Conservation (phyloP, 371 early-diverging fungal species). For the Saksenaea oblongispora region DNA sequence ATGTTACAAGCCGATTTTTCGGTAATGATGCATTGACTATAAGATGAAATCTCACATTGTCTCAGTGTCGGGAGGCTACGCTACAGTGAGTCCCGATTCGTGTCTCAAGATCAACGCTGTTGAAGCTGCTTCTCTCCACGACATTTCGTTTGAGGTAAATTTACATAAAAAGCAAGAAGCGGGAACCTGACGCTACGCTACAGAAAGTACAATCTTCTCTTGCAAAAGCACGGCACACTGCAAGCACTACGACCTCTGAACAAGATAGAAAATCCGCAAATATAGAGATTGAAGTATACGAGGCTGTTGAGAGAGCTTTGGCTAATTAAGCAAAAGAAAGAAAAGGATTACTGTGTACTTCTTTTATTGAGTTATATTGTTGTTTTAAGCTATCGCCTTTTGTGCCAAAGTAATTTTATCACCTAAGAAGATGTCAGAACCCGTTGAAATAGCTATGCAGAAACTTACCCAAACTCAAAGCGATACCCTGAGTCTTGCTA, state of each 20-base stretch:
- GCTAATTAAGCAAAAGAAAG: neutral
- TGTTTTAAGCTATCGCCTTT: conserved; percentile 36
- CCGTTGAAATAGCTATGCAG: neutral
- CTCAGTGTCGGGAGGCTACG: conserved; percentile 95
- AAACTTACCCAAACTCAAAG: conserved; percentile 79
- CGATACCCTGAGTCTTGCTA: conserved; percentile 97
- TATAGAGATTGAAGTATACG: conserved; percentile 89
- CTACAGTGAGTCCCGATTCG: conserved; percentile 95
- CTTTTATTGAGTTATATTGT: conserved; percentile 10
- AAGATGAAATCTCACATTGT: neutral
- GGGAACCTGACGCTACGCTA: conserved; percentile 8
- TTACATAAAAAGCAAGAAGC: conserved; percentile 3
- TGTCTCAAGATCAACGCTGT: conserved; percentile 96
- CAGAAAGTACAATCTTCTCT: conserved; percentile 77
- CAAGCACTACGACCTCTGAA: conserved; percentile 66
- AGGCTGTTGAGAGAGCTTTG: conserved; percentile 75
- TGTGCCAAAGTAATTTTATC: conserved; percentile 69
- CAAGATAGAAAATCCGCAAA: conserved; percentile 83
- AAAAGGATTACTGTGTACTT: neutral
- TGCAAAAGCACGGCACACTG: conserved; percentile 82
- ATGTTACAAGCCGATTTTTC: conserved; percentile 90
- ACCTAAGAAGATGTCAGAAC: conserved; percentile 6
- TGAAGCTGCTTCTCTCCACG: conserved; percentile 91
- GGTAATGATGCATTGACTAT: conserved; percentile 46
- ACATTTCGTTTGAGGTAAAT: conserved; percentile 76